Percentiles rank a stretch among this genome's conserved stretches.
phyloP scores from a whole-genome alignment of 306 rosid genomes.

The Canavalia ensiformis region DNA sequence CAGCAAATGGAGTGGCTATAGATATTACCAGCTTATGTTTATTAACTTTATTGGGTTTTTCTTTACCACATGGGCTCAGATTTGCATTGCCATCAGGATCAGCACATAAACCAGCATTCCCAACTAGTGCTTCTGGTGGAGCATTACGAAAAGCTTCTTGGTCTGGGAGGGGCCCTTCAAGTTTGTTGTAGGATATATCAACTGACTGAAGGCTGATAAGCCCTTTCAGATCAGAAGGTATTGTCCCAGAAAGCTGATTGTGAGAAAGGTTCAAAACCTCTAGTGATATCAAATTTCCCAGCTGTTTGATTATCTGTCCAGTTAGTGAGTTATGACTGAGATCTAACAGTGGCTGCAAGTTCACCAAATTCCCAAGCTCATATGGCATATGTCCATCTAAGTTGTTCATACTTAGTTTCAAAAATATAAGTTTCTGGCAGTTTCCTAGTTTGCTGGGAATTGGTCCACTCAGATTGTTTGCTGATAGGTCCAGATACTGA shows the following conservation, averaged over 20 bases:
- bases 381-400: slow-evolving; percentile 40
- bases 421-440: slow-evolving; percentile 25
- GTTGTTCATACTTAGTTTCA: slow-evolving; percentile 48
- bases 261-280: slow-evolving; percentile 50
- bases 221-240: slow-evolving; percentile 33
- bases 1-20: slow-evolving; percentile 44
- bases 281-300: slow-evolving; percentile 28
- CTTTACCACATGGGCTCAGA: slow-evolving; percentile 39
- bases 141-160: slow-evolving; percentile 28
- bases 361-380: slow-evolving; percentile 44
- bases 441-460: slow-evolving; percentile 44
- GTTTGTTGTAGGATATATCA: slow-evolving; percentile 49
- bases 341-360: slow-evolving; percentile 47
- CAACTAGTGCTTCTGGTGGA: slow-evolving; percentile 22
- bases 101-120: slow-evolving; percentile 36
- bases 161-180: slow-evolving; percentile 48
- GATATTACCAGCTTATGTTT: slow-evolving; percentile 37
- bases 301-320: slow-evolving; percentile 39
- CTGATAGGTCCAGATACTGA: slow-evolving; percentile 42
- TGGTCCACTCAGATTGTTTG: slow-evolving; percentile 46
- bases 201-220: slow-evolving; percentile 43
- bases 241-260: slow-evolving; percentile 41
- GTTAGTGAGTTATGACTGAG: slow-evolving; percentile 48
- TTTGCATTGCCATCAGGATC: slow-evolving; percentile 18
- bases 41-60: background rate